Evolutionary conservation across 768 basidiomycete species (phyloP), one percentile per base, ranked within the genome.

Genomic region (Leccinum obscurum): DNA sequence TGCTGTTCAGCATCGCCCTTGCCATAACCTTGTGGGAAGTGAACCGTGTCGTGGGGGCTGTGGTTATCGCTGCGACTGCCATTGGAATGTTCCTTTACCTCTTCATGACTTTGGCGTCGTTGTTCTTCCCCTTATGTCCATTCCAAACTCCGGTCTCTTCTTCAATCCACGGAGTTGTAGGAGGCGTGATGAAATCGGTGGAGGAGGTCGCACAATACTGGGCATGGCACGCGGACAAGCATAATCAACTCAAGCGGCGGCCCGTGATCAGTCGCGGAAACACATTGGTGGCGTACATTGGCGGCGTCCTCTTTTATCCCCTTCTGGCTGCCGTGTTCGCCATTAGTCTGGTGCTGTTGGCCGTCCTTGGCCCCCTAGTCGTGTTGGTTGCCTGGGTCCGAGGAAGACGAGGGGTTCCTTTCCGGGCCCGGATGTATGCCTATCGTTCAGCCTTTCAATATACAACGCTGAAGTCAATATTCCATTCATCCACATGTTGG

Each of bases 91-190:
- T 64, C 14, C 61, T 68, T 48, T 68, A 69, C 55, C 9, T 53
- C 22, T 56, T 58, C 28, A 69, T 69, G 10, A 61, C 66, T 3
- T 14, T 69, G 15, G 52, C 68, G 5, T 65, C 67, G 24, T 32
- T 63, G 15, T 24, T 61, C 32, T 58, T 46, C 26, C 51, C 60
- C 11, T 28, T 24, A 13, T 68, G 65, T 51, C 67, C 67, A 17
- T 68, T 61, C 54, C 68, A 63, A 24, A 69, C 68, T 1, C 68
- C 65, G 13, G 48, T 59, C 8, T 67, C 67, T 24, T 60, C 58
- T 39, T 24, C 37, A 6, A 57, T 67, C 26, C 61, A 55, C 30
- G 32, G 8, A 28, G 10, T 30, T 17, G n/a, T 62, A 13, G 32
- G 22, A 10, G 32, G 35, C 26, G 22, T 46, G 30, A 55, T 46